Base-by-base conservation (phyloP, 1,284 basidiomycete species). In the Chalciporus sp. region DNA sequence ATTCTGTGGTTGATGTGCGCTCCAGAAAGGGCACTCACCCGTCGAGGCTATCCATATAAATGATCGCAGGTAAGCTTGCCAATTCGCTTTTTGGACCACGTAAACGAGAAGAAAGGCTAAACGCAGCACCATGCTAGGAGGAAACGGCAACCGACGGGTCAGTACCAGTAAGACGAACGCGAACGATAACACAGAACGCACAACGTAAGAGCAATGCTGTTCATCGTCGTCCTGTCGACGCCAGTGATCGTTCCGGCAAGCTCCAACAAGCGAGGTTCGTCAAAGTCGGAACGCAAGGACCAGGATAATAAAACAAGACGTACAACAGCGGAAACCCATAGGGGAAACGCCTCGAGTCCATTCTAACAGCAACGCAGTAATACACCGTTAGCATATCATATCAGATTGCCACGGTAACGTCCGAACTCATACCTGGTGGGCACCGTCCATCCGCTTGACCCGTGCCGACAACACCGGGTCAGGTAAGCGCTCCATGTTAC, bases 301-400 rank as follows among this genome's bases (percentile, higher is more conserved):
- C 14, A 35, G 33, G 12, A n/a, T n/a, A 35, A 35, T 35, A 2
- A 35, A 35, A 35, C 33, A 35, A 45, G 16, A 57, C 65, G 28
- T 51, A 71, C 71, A 29, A 75, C 63, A 16, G 74, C 74, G 7
- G 71, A 64, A 19, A 66, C 61, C 68, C 74, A 77, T 11, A 76
- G 60, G 7, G 74, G 71, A 29, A 74, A 63, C 14, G 54, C 62
- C 55, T 76, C 75, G 23, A 66, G 59, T 3, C 73, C 74, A 49
- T 77, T 76, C 72, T 75, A 52, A 9, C 29, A 12, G 16, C 23
- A 41, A 14, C 39, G 20, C 12, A 14, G 39, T 1, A 7, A 23
- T 19, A 49, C 39, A 19, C 17, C 20, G n/a, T 17, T 23, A 40
- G n/a, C 4, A 10, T 23, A 29, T 17, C 9, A n/a, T 33, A 19